Percentiles rank a stretch among this genome's conserved stretches.
Conservation (phyloP, 2,329 filamentous ascomycete genomes). For the Cladosporium sp. region DNA sequence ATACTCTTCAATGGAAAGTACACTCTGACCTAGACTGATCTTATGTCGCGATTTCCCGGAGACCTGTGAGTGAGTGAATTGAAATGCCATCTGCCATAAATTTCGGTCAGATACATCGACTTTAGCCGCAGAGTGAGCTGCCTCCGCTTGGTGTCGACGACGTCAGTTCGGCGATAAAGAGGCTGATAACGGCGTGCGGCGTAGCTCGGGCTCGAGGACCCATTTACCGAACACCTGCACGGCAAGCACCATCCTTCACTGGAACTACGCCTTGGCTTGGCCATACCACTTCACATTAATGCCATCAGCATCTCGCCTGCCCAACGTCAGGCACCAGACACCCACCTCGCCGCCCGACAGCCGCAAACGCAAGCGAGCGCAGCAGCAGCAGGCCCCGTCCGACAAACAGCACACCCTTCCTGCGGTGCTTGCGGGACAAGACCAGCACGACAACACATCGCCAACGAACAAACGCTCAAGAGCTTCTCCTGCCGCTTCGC, state of each 20-base stretch:
- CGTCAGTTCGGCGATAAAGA: background rate
- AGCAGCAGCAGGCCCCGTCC: conserved; percentile 1
- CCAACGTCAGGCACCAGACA: conserved; percentile 6
- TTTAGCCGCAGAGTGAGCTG: background rate
- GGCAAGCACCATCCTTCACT: background rate
- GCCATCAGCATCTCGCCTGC: conserved; percentile 6
- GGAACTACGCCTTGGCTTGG: background rate
- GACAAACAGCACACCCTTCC: conserved; percentile 17
- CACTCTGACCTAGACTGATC: no score
- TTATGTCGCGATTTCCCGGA: no score
- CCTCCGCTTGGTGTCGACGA: background rate
- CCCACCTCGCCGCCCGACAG: conserved; percentile 16
- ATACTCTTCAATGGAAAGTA: no score
- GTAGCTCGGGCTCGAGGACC: background rate
- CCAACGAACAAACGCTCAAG: conserved; percentile 41
- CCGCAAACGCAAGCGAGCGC: conserved; percentile 23
- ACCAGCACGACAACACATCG: conserved; percentile 25
- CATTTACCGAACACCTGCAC: background rate
- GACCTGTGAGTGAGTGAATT: background rate
- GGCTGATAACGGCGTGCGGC: background rate
- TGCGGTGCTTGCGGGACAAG: conserved; percentile 35
- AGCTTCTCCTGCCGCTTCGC: conserved; percentile 26
- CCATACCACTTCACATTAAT: background rate
- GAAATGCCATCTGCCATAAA: background rate
- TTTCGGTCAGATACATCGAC: background rate